phyloP scores from a whole-genome alignment of 257 asterid genomes.

The Solanum bulbocastanum region DNA sequence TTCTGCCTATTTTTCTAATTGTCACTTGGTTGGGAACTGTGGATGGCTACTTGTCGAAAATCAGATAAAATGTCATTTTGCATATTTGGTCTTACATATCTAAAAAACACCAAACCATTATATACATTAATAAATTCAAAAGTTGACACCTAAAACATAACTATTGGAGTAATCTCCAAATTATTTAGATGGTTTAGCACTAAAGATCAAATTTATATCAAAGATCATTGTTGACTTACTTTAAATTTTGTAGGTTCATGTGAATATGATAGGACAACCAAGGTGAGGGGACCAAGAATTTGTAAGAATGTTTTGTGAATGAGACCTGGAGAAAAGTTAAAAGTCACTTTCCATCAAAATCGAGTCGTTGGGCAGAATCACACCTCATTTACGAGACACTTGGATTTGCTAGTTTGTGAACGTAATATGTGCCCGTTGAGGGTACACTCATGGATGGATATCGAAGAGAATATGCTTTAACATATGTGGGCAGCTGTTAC shows the following conservation, averaged over 20 bases:
- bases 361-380: background rate
- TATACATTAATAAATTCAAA: too few relatives aligned
- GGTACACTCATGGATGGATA: background rate
- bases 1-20: too few relatives aligned
- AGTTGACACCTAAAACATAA: too few relatives aligned
- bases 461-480: background rate
- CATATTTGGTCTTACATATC: too few relatives aligned
- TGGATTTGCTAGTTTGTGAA: background rate
- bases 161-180: background rate
- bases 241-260: background rate
- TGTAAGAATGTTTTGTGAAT: background rate
- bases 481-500: background rate
- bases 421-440: background rate
- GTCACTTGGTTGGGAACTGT: too few relatives aligned
- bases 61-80: too few relatives aligned
- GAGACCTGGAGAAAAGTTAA: background rate
- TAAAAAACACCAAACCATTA: too few relatives aligned
- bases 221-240: background rate
- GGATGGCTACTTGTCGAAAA: too few relatives aligned
- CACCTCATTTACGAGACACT: background rate
- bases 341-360: background rate
- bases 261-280: background rate
- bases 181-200: too few relatives aligned
- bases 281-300: background rate
- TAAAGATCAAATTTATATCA: too few relatives aligned